Conservation (phyloP, 1,284 basidiomycete genomes). For the Peniophora sp. region DNA sequence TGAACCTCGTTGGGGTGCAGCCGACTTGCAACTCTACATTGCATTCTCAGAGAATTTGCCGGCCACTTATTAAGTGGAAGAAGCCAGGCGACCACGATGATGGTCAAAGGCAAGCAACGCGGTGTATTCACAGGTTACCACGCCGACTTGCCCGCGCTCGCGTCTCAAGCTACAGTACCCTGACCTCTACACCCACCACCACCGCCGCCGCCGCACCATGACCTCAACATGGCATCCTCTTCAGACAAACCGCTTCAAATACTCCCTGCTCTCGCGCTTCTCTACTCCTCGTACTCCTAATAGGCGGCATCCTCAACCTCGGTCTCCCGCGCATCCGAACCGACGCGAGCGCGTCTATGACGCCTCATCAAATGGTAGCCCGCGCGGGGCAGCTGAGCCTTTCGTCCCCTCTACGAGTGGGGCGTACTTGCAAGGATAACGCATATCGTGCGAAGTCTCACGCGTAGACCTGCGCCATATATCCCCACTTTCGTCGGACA, state of each 20-base stretch:
- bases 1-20: no score
- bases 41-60: no score
- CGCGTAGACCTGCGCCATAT: slow-evolving; percentile 29
- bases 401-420: slow-evolving; percentile 28
- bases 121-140: no score
- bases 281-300: slow-evolving; percentile 61
- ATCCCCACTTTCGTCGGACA: slow-evolving; percentile 60
- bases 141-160: no score
- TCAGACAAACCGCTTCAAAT: slow-evolving; percentile 18
- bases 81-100: no score
- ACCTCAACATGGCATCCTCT: slow-evolving; percentile 31
- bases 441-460: slow-evolving; percentile 48
- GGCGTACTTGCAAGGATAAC: slow-evolving; percentile 52
- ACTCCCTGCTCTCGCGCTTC: slow-evolving; percentile 53
- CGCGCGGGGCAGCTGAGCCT: slow-evolving; percentile 60
- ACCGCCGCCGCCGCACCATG: no score
- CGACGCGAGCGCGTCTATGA: slow-evolving; percentile 54
- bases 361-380: slow-evolving; percentile 52
- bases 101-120: no score
- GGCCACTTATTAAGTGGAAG: no score
- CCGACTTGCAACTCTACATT: no score
- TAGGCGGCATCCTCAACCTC: slow-evolving; percentile 54
- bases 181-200: slow-evolving; percentile 2
- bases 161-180: not conserved
- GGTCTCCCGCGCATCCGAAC: slow-evolving; percentile 49